phyloP scores from a whole-genome alignment of 139 green algal species.

The Micromonas pusilla region DNA sequence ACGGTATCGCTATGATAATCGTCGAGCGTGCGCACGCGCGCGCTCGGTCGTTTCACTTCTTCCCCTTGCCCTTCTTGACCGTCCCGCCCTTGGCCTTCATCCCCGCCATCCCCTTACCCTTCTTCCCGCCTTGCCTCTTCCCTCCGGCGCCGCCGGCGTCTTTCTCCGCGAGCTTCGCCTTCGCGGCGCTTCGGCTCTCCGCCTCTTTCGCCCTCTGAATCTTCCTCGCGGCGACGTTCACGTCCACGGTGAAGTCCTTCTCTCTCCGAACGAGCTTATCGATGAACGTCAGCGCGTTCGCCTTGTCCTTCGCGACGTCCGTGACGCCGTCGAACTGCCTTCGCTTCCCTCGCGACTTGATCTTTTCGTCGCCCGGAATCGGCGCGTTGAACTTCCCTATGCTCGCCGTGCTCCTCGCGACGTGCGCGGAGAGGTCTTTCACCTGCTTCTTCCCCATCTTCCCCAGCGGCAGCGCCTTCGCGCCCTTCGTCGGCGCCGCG shows the following conservation, averaged over 20 bases:
- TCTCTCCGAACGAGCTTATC: slow-evolving; percentile 1
- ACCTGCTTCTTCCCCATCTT: slow-evolving; percentile 25
- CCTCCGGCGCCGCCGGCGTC: neutral
- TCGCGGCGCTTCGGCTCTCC: neutral
- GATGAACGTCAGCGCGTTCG: neutral
- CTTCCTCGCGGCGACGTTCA: slow-evolving; percentile 10
- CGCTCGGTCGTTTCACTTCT: neutral
- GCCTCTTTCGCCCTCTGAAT: slow-evolving; percentile 22
- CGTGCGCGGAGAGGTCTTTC: slow-evolving; percentile 13
- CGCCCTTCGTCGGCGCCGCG: neutral
- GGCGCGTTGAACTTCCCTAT: slow-evolving; percentile 88
- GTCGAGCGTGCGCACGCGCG: no score
- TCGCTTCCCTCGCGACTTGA: neutral
- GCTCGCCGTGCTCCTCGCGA: slow-evolving; percentile 58
- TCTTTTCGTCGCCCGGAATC: slow-evolving; percentile 16
- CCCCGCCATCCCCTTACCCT: neutral
- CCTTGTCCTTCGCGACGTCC: neutral
- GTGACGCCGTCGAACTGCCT: neutral
- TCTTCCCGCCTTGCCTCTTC: neutral
- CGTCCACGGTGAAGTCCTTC: slow-evolving; percentile 1
- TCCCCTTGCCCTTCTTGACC: neutral
- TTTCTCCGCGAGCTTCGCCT: neutral
- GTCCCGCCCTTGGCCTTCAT: neutral
- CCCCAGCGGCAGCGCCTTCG: neutral
- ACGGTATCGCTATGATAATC: no score